Conservation (phyloP, 1,139 yeast species). For the Candida tunisiensis region DNA sequence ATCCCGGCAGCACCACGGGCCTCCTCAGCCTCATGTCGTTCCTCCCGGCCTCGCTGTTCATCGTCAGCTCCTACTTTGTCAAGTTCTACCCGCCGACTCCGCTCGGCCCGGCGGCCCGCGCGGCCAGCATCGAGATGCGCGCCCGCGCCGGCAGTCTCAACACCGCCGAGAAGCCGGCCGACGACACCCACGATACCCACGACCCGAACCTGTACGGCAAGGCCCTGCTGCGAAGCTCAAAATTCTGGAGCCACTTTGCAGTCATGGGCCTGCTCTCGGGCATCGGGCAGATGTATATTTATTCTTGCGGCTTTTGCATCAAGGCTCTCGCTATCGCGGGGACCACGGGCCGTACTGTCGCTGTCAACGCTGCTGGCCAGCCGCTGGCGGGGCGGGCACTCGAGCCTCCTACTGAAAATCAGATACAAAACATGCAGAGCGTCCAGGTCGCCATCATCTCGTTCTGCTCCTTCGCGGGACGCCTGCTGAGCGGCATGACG, state of each 20-base stretch:
- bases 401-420: no score
- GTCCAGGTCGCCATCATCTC: constrained; percentile 60
- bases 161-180: not conserved
- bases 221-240: constrained; percentile 9
- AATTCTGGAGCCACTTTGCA: constrained; percentile 22
- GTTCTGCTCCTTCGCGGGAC: constrained; percentile 46
- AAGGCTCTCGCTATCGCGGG: constrained; percentile 26
- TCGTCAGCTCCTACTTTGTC: constrained; percentile 10
- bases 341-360: no score
- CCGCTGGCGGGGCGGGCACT: no score
- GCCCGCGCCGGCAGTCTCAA: constrained; percentile 1
- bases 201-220: constrained; percentile 11
- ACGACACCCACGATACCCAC: not conserved
- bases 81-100: constrained; percentile 5
- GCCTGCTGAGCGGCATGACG: constrained; percentile 52
- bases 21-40: constrained; percentile 17
- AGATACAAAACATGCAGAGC: constrained; percentile 34
- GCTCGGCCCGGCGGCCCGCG: constrained; percentile 1
- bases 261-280: constrained; percentile 52
- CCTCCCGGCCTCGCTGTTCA: constrained; percentile 15
- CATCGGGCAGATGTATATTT: constrained; percentile 64
- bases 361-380: constrained; percentile 5
- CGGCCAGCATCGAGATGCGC: constrained; percentile 1
- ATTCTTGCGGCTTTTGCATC: constrained; percentile 55
- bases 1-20: constrained; percentile 16